Evolutionary conservation across 257 asterid genomes (phyloP), one percentile per base, ranked within the genome.

Genomic region (Eustoma russellianum): DNA sequence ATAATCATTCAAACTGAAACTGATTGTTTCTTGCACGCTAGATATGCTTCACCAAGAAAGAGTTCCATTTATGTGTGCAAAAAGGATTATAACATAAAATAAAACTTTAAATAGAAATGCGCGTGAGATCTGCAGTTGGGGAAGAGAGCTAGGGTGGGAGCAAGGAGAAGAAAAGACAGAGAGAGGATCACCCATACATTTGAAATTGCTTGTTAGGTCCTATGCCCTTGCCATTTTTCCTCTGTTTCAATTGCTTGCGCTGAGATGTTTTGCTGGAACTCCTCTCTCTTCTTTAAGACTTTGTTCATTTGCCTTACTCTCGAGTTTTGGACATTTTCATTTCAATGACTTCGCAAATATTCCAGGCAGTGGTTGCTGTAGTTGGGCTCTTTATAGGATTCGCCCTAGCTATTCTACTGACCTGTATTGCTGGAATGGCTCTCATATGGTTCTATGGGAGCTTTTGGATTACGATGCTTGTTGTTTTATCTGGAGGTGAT

Each of bases 361-460:
- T 71, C 44, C 83, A 87, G 97, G 88, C 66, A 47, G 66, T 60
- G 50, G 70, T 64, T 72, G 80, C 77, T 74, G 75, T 70, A 50
- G 69, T 70, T 48, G 93, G 92, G 71, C 74, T 77, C 30, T 66
- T 88, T 66, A 43, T 82, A 41, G 97, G 97, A 56, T 67, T 92
- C 73, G 67, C 77, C 4, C 70, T 81, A 17, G 73, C 82, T 63
- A 47, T 70, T 76, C 61, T 85, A 51, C 67, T 83, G 57, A 61
- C 77, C 52, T 71, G 71, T 59, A 41, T 80, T 64, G 44, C 67
- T 48, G 92, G 84, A 34, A 45, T 70, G 19, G 46, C 65, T 52
- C 74, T 82, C 59, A 64, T 88, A 35, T 88, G 97, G 97, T 48
- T 81, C 44, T 88, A 83, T 63, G 94, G 97, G 60, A 88, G 94